Conservation (phyloP, 495 filamentous ascomycete genomes). For the Hypoxylon perforatum region DNA sequence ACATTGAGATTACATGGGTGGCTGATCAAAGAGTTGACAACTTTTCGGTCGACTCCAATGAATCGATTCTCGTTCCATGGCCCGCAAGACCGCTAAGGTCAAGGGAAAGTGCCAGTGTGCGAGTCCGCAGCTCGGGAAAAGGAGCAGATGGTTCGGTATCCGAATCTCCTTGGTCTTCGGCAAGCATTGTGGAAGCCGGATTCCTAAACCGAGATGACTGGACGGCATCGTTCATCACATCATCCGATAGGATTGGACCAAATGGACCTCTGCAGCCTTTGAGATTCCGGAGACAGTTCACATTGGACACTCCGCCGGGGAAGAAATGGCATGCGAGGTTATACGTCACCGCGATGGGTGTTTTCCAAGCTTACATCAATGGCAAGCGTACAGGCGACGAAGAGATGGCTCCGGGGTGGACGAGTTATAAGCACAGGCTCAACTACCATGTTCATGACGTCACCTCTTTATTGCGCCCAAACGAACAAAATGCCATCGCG, state of each 20-base stretch:
- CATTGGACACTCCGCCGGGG: neutral
- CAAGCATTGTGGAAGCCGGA: conserved; percentile 47
- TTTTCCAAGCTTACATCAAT: conserved; percentile 60
- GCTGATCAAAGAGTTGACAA: neutral
- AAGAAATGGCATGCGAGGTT: conserved; percentile 31
- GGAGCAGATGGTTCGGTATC: conserved; percentile 16
- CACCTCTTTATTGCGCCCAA: conserved; percentile 35
- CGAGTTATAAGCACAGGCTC: conserved; percentile 57
- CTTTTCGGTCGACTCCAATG: neutral
- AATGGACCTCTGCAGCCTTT: neutral
- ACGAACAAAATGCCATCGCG: conserved; percentile 52
- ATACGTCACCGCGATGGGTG: conserved; percentile 60
- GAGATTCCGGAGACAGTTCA: neutral
- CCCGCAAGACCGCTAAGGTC: conserved; percentile 49
- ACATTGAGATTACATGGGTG: neutral
- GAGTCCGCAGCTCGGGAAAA: conserved; percentile 47
- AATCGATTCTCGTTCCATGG: conserved; percentile 41
- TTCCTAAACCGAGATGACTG: conserved; percentile 49
- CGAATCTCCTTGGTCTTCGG: conserved; percentile 46
- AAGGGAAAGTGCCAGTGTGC: conserved; percentile 47
- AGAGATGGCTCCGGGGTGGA: conserved; percentile 59
- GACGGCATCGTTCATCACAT: conserved; percentile 46
- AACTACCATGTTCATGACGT: conserved; percentile 61
- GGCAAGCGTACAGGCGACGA: conserved; percentile 55
- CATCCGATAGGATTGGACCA: neutral